phyloP scores from a whole-genome alignment of 352 stramenopile species.

The Albugo laibachii region DNA sequence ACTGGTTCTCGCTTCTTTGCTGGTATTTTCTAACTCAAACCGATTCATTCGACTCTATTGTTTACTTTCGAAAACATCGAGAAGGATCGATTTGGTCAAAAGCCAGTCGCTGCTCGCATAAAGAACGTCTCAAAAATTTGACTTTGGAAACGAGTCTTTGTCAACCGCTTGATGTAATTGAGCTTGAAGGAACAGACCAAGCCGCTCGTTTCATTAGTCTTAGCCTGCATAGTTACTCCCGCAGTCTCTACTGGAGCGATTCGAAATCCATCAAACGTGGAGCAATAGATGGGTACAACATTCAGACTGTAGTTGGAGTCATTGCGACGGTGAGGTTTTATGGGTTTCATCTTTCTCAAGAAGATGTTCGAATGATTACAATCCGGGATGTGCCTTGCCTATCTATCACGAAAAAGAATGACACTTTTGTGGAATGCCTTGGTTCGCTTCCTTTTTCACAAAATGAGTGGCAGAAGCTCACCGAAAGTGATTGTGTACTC shows the following conservation, averaged over 20 bases:
- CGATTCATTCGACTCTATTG: conserved; percentile 7
- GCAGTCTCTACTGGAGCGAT: conserved; percentile 40
- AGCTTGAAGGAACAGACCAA: conserved; percentile 10
- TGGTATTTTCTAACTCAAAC: too few relatives aligned
- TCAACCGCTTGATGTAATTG: too few relatives aligned
- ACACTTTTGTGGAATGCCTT: conserved; percentile 30
- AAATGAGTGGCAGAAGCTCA: not conserved
- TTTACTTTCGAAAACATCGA: conserved; percentile 36
- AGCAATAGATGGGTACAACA: conserved; percentile 3
- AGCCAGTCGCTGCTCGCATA: conserved; percentile 10
- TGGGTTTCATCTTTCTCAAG: conserved; percentile 27
- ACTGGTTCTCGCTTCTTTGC: too few relatives aligned
- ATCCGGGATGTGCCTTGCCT: conserved; percentile 20
- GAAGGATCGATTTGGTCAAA: conserved; percentile 34
- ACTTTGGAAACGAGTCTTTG: not conserved
- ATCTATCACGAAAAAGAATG: conserved; percentile 20
- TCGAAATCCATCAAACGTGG: conserved; percentile 17
- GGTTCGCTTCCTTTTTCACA: conserved; percentile 3
- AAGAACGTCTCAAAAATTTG: conserved; percentile 15
- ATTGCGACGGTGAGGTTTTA: conserved; percentile 25
- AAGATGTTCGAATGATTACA: too few relatives aligned
- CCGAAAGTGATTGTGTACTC: conserved; percentile 24
- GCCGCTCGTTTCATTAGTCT: conserved; percentile 27
- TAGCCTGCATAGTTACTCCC: conserved; percentile 15
- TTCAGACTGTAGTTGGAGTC: conserved; percentile 10